phyloP scores from a whole-genome alignment of 257 asterid species.

The Solanum arcanum region DNA sequence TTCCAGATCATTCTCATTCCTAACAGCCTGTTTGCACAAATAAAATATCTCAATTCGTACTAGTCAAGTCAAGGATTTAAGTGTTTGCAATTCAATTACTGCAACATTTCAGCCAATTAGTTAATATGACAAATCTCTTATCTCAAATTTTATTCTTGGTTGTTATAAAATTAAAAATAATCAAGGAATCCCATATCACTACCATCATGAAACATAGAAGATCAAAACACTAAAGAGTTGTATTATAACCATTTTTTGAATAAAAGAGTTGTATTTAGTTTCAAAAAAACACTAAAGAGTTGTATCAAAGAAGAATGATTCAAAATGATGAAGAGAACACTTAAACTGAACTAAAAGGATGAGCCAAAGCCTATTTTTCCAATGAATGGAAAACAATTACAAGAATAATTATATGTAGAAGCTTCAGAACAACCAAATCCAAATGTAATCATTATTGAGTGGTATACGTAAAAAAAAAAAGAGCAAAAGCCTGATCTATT shows the following conservation, averaged over 20 bases:
- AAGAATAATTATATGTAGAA: background rate
- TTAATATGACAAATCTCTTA: background rate
- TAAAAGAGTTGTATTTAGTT: background rate
- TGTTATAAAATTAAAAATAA: background rate
- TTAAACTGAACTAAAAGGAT: background rate
- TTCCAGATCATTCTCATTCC: conserved; percentile 75
- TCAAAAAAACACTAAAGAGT: background rate
- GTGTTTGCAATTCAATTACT: background rate
- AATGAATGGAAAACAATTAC: background rate
- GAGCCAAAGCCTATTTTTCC: background rate
- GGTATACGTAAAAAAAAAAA: background rate
- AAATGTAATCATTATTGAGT: background rate
- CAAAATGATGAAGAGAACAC: background rate
- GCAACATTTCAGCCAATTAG: background rate
- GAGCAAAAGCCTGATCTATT: background rate
- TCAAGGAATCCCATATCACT: background rate
- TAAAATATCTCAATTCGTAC: background rate
- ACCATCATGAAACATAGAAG: background rate
- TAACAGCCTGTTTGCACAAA: conserved; percentile 58
- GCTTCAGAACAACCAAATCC: background rate
- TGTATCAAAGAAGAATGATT: background rate
- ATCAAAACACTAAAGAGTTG: background rate
- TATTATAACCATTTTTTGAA: background rate
- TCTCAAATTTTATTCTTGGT: background rate
- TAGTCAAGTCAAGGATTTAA: background rate